Evolutionary conservation across 2,329 filamentous ascomycete genomes (phyloP).

Genomic region (Diaporthe batatas): DNA sequence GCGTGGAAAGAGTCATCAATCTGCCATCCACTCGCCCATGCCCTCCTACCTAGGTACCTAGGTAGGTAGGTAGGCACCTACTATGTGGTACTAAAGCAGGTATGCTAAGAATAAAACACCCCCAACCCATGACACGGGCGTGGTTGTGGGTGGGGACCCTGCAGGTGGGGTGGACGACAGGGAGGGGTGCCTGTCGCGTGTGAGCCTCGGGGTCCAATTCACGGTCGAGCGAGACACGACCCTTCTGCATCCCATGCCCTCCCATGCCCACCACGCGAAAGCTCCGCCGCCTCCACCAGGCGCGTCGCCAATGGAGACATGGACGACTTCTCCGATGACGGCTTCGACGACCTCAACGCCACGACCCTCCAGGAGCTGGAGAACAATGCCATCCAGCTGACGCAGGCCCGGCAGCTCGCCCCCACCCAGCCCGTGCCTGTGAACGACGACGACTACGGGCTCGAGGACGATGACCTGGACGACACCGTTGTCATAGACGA

Average conservation of each 20-base stretch:
- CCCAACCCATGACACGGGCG: conserved; percentile 22
- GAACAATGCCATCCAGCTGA: conserved; percentile 72
- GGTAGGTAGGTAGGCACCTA: too few species aligned
- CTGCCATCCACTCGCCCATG: too few species aligned
- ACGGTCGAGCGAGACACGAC: background rate
- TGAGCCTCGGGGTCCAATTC: background rate
- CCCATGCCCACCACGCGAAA: background rate
- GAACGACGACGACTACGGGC: conserved; percentile 54
- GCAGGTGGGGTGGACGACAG: background rate
- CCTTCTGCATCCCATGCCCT: background rate
- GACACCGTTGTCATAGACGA: conserved; percentile 68
- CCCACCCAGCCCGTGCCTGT: conserved; percentile 48
- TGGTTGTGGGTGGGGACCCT: background rate
- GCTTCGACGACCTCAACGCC: conserved; percentile 71
- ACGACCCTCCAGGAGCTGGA: conserved; percentile 73
- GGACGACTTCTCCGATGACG: conserved; percentile 75
- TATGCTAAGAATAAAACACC: background rate
- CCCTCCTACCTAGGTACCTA: too few species aligned
- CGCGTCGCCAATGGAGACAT: conserved; percentile 48
- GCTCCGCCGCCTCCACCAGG: background rate
- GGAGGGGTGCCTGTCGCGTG: conserved; percentile 28
- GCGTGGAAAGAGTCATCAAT: background rate
- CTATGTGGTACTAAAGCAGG: too few species aligned
- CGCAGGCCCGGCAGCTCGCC: conserved; percentile 60
- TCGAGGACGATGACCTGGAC: conserved; percentile 70